phyloP scores from a whole-genome alignment of 2,329 filamentous ascomycete genomes.

The Podosphaera xanthii region DNA sequence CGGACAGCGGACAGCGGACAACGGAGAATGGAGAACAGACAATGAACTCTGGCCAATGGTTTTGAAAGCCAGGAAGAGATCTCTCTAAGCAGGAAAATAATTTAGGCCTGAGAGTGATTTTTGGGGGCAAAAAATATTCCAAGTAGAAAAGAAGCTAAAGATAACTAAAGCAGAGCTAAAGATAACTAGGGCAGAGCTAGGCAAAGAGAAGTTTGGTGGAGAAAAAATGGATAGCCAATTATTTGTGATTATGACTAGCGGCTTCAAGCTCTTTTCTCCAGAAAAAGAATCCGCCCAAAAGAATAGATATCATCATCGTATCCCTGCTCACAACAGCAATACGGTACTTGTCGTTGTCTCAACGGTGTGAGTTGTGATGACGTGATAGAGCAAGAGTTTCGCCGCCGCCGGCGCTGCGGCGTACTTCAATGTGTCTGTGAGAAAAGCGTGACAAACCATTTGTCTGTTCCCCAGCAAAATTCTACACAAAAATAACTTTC shows the following conservation, averaged over 20 bases:
- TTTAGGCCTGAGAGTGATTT: neutral
- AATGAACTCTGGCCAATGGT: neutral
- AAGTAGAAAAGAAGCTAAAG: neutral
- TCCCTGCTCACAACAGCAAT: no score
- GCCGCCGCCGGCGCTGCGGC: no score
- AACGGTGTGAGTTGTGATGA: no score
- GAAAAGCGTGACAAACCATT: neutral
- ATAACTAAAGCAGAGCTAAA: neutral
- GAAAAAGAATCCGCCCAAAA: no score
- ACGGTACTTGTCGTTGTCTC: no score
- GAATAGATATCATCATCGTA: no score
- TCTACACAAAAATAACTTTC: neutral
- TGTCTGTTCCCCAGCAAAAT: neutral
- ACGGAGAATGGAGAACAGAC: neutral
- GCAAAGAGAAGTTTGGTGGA: neutral
- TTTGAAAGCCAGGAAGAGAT: neutral
- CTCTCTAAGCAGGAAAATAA: neutral
- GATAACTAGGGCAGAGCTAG: neutral
- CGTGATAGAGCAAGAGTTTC: no score
- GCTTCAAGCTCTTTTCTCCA: no score
- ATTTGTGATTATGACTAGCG: no score
- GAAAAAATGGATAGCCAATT: neutral
- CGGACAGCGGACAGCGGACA: neutral
- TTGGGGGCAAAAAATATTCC: neutral
- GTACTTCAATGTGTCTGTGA: neutral